Conservation (phyloP, 2,329 filamentous ascomycete species). For the Tympanopsis confertula region DNA sequence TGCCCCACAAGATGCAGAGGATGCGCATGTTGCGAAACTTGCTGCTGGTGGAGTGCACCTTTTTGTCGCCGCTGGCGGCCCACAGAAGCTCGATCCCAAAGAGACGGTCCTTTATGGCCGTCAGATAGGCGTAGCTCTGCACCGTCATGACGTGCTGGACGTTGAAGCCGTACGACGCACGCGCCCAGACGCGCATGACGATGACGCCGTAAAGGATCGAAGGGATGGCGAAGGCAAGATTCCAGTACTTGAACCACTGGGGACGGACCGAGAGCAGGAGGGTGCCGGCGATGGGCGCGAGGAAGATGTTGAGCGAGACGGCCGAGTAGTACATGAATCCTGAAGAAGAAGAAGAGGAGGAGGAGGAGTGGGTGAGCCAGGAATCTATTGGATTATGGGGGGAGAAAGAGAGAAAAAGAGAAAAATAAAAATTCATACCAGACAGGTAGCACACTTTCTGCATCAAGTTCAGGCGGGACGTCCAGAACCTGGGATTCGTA, state of each 20-base stretch:
- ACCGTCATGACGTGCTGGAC: constrained; percentile 28
- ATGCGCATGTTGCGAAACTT: constrained; percentile 29
- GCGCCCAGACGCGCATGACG: constrained; percentile 25
- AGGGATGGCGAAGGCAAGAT: constrained; percentile 27
- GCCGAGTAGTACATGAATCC: constrained; percentile 26
- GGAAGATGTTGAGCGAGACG: constrained; percentile 25
- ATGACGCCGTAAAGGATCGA: constrained; percentile 24
- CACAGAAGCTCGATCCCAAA: constrained; percentile 24
- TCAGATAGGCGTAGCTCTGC: constrained; percentile 27
- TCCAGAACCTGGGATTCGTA: constrained; percentile 26
- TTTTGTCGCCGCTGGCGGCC: constrained; percentile 24
- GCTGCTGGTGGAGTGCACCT: constrained; percentile 21
- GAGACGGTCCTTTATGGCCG: constrained; percentile 26
- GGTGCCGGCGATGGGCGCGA: constrained; percentile 24
- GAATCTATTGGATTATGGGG: constrained; percentile 22
- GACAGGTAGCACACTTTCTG: constrained; percentile 28
- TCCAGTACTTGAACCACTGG: constrained; percentile 28
- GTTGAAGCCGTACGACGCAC: constrained; percentile 25
- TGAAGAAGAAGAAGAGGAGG: constrained; percentile 21
- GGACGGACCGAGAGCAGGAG: constrained; percentile 25
- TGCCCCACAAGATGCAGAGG: constrained; percentile 23
- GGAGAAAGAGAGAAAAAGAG: neutral
- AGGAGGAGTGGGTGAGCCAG: constrained; percentile 23
- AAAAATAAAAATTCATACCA: constrained; percentile 11
- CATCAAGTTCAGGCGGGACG: constrained; percentile 20